A percentile compares a stretch with the other conserved stretches of the same genome.
Evolutionary conservation across 768 basidiomycete genomes (phyloP).

Genomic region (Leucocoprinus birnbaumii): DNA sequence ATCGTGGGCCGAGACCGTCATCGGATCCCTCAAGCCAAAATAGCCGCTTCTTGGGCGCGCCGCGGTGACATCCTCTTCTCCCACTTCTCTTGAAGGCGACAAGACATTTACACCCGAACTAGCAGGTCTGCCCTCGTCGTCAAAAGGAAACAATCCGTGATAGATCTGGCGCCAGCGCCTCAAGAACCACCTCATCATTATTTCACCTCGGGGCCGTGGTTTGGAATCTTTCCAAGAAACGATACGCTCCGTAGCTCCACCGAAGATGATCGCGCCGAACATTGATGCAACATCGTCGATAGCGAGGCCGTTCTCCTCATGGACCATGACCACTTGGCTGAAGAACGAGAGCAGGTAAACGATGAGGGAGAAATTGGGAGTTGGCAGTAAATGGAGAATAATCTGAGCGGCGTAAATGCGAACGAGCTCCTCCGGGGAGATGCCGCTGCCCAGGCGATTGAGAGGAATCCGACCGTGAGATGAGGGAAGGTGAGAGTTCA

Average conservation of each 20-base stretch:
- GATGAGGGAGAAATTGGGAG: slow-evolving; percentile 37
- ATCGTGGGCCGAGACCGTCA: background rate
- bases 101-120: background rate
- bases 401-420: slow-evolving; percentile 12
- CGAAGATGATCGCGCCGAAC: slow-evolving; percentile 34
- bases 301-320: slow-evolving; percentile 30
- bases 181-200: slow-evolving; percentile 12
- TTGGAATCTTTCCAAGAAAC: background rate
- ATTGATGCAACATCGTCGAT: slow-evolving; percentile 28
- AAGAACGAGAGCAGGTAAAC: slow-evolving; percentile 46
- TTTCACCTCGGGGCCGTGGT: background rate
- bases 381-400: slow-evolving; percentile 35
- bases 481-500: slow-evolving; percentile 1
- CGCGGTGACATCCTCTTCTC: background rate
- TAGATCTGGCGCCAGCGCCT: slow-evolving; percentile 7
- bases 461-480: background rate
- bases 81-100: background rate
- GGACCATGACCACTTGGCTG: slow-evolving; percentile 33
- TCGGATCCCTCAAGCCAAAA: background rate
- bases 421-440: slow-evolving; percentile 16
- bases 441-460: slow-evolving; percentile 13
- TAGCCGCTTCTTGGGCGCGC: background rate
- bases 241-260: slow-evolving; percentile 15
- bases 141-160: slow-evolving; percentile 5
- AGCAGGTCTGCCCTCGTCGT: background rate